Conservation (phyloP, 208 protist species). For the Trypanosoma grayi region DNA sequence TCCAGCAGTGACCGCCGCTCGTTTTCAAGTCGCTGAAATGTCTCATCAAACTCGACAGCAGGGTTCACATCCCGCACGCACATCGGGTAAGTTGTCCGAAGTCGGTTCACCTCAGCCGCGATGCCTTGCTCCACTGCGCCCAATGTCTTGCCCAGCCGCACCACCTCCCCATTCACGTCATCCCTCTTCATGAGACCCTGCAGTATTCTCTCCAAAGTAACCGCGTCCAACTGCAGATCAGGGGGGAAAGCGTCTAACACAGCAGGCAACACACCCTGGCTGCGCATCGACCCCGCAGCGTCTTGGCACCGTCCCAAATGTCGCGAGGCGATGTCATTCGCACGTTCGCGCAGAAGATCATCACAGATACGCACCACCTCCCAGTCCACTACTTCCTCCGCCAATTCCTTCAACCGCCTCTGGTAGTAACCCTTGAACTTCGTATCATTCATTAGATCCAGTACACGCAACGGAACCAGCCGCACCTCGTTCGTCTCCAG, state of each 20-base stretch:
- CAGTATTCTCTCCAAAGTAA: not conserved
- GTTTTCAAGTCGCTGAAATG: conserved; percentile 31
- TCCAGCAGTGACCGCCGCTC: conserved; percentile 22
- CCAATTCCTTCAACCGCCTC: conserved; percentile 38
- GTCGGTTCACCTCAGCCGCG: conserved; percentile 26
- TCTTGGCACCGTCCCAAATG: not conserved
- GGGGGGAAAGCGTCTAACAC: not conserved
- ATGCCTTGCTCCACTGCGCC: conserved; percentile 24
- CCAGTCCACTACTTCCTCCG: conserved; percentile 44
- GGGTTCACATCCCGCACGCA: conserved; percentile 45
- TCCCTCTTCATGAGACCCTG: not conserved
- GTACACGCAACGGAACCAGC: conserved; percentile 39
- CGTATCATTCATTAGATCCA: conserved; percentile 36
- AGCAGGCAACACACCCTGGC: not conserved
- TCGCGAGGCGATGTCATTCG: conserved; percentile 13
- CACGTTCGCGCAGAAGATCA: conserved; percentile 55
- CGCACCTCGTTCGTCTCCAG: conserved; percentile 39
- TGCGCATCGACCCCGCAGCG: not conserved
- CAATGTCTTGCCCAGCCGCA: conserved; percentile 23
- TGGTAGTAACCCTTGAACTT: conserved; percentile 35
- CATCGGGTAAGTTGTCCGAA: conserved; percentile 43
- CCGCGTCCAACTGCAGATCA: not conserved
- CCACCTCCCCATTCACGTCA: conserved; percentile 17
- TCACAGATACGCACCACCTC: conserved; percentile 61
- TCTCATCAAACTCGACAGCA: conserved; percentile 36